Evolutionary conservation across 164 flowering plant species (phyloP).

Genomic region (Annona cherimola): DNA sequence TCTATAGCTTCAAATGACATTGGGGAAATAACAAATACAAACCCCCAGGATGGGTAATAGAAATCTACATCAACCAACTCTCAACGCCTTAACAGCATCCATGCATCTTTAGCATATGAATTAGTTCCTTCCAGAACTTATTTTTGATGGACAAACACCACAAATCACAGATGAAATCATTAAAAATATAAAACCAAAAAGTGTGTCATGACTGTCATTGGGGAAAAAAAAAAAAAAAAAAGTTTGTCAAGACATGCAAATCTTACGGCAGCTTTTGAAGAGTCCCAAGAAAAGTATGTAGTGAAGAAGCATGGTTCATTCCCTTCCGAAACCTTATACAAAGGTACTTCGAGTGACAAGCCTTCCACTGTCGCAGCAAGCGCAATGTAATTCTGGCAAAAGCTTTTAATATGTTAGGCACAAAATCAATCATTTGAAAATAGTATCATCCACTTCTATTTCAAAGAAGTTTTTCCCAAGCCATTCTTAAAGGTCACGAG

Average conservation of each 20-base stretch:
- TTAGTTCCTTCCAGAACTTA: too few species aligned
- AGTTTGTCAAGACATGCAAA: neutral
- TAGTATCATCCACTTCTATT: neutral
- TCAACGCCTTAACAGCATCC: too few species aligned
- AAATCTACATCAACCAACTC: too few species aligned
- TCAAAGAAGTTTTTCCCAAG: neutral
- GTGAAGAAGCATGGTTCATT: constrained; percentile 98
- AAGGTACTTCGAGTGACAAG: constrained; percentile 64
- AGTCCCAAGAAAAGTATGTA: constrained; percentile 87
- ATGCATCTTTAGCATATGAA: too few species aligned
- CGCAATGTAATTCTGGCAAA: constrained; percentile 71
- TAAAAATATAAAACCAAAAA: too few species aligned
- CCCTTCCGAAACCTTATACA: constrained; percentile 95
- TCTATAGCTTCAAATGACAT: too few species aligned
- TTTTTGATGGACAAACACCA: too few species aligned
- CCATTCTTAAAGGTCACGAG: neutral
- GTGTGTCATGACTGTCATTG: neutral
- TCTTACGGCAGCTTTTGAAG: constrained; percentile 83
- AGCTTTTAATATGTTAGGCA: constrained; percentile 6
- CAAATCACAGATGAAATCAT: too few species aligned
- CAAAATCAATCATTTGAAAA: constrained; percentile 1
- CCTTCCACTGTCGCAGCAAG: constrained; percentile 81
- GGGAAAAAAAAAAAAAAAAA: neutral
- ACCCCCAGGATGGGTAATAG: too few species aligned
- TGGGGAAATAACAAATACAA: too few species aligned